Evolutionary conservation across 768 basidiomycete species (phyloP).

Genomic region (Calocybe cyanea): DNA sequence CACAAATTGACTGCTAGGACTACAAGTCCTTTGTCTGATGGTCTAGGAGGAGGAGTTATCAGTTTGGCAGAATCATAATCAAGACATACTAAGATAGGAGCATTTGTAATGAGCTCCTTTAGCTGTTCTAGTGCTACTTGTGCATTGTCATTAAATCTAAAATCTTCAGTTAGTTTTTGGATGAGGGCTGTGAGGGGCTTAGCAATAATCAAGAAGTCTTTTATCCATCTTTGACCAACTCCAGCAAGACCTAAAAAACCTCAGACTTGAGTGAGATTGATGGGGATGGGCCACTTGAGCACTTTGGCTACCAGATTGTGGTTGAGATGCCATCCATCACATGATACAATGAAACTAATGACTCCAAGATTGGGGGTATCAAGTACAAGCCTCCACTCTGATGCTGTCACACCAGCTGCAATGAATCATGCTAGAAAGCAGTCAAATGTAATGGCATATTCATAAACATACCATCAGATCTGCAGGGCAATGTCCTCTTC

Average conservation of each 20-base stretch:
- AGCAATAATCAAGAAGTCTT: conserved; percentile 16
- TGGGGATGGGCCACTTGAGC: conserved; percentile 20
- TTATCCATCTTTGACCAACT: conserved; percentile 20
- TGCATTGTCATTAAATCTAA: conserved; percentile 20
- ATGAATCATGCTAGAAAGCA: conserved; percentile 18
- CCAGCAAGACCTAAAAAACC: conserved; percentile 23
- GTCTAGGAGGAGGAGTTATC: conserved; percentile 1
- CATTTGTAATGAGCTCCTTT: conserved; percentile 15
- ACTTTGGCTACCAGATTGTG: conserved; percentile 21
- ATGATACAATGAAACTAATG: conserved; percentile 23
- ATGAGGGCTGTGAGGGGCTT: conserved; percentile 21
- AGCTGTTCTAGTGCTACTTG: conserved; percentile 21
- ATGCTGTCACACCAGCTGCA: conserved; percentile 26
- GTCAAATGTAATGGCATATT: conserved; percentile 22
- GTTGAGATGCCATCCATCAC: conserved; percentile 24
- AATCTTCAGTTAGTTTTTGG: conserved; percentile 12
- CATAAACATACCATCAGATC: conserved; percentile 13
- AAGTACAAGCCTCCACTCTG: conserved; percentile 24
- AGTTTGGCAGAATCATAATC: conserved; percentile 22
- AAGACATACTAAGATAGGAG: conserved; percentile 26
- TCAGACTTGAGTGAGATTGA: conserved; percentile 13
- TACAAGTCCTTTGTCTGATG: conserved; percentile 16
- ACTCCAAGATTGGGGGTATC: conserved; percentile 17
- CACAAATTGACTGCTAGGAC: conserved; percentile 30
- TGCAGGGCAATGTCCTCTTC: conserved; percentile 10